Evolutionary conservation across 1,139 yeast species (phyloP).

Genomic region (Candida labiduridarum): DNA sequence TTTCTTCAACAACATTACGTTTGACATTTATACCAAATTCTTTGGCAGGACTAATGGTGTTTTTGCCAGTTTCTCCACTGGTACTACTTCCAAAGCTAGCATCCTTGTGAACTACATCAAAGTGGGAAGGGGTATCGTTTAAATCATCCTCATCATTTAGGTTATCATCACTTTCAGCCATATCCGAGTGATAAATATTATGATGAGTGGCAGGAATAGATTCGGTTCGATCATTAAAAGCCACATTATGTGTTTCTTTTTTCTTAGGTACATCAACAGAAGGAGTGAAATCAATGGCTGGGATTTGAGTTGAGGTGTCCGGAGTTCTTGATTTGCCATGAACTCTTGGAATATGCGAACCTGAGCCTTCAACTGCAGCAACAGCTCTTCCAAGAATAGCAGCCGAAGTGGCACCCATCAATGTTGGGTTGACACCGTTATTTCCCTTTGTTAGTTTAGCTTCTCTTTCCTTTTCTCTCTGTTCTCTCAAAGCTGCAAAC

Average conservation of each 20-base stretch:
- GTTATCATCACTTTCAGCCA: not conserved
- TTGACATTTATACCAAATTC: not conserved
- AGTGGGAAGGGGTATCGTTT: not conserved
- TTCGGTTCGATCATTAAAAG: conserved; percentile 1
- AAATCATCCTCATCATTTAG: conserved; percentile 1
- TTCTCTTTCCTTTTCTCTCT: conserved; percentile 7
- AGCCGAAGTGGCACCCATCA: not conserved
- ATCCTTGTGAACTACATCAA: not conserved
- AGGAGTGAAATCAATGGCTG: not conserved
- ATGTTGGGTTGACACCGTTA: not conserved
- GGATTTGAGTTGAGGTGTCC: not conserved
- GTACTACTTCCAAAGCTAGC: not conserved
- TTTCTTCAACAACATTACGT: conserved; percentile 1
- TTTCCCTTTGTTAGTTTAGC: not conserved
- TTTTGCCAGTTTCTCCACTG: not conserved
- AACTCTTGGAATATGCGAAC: not conserved
- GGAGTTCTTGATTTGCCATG: not conserved
- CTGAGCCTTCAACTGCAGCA: conserved; percentile 2
- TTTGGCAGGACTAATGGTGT: not conserved
- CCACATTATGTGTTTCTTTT: conserved; percentile 3
- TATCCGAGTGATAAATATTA: not conserved
- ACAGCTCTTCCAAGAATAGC: conserved; percentile 3
- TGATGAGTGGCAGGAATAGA: not conserved
- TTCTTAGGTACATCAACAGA: not conserved
- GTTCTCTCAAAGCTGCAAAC: conserved; percentile 10